Base-by-base conservation (phyloP, 305 asterid species). In the Fraxinus paxiana region DNA sequence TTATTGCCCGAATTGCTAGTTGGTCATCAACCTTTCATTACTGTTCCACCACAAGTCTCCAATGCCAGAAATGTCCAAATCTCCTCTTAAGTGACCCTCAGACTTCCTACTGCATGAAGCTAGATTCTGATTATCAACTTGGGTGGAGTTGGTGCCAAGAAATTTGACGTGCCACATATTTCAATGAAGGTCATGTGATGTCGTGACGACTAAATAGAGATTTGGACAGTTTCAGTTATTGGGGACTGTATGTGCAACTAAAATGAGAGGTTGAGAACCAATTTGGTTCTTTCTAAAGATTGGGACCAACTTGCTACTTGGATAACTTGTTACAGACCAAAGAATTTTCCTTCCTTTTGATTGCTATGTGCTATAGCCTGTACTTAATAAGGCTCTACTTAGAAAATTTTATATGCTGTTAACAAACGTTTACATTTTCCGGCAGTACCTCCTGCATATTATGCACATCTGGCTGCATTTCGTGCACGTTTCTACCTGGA, bases 401-500 rank as follows among this genome's bases (percentile, higher is more conserved):
- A 2, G 20, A 28, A 9, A 30, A 15, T 3, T 34, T 20, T 4
- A 2, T 33, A 30, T 63, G 38, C n/a, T 37, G 48, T 56, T 69
- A 4, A 3, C 17, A 9, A 28, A 13, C 30, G 6, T 34, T 15
- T 13, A n/a, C 26, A 15, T 15, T 24, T 46, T 61, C 26, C 69
- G 37, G 71, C 91, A 96, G 99, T 96, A 73, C 99, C 99, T 24
- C 99, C 99, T 37, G 99, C 97, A 33, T 96, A 94, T 78, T 96
- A 96, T 77, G 99, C 98, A 0, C 99, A 96, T 86, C 79, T 96
- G 82, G 99, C 98, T 67, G 99, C 99, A 15, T 96, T 96, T 56
- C 92, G 99, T 46, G 99, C 99, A 20, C 95, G 99, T 6, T 94
- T 91, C 79, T 96, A 96, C 74, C 88, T 94, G 97, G 97, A 94